Conservation (phyloP, 805 yeast species). For the Clavispora santaluciae region DNA sequence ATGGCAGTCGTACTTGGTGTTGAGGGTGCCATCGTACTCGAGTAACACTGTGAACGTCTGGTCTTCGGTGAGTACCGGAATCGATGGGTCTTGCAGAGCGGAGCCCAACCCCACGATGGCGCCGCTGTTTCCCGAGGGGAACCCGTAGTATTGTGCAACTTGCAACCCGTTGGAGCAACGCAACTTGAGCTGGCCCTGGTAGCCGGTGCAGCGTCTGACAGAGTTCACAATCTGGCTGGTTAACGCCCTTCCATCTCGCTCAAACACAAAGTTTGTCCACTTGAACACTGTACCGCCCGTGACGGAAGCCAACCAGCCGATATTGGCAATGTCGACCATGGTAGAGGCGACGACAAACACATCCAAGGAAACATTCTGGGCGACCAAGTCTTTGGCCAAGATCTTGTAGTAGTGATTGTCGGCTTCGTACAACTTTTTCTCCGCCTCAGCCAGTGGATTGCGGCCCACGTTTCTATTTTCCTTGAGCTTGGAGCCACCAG, state of each 20-base stretch:
- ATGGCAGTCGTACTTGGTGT: conserved; percentile 70
- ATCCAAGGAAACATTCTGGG: conserved; percentile 67
- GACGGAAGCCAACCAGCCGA: conserved; percentile 58
- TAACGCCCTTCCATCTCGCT: conserved; percentile 65
- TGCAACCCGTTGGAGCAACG: conserved; percentile 88
- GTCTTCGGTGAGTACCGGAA: conserved; percentile 62
- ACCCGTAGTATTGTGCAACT: conserved; percentile 69
- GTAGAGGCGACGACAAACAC: conserved; percentile 63
- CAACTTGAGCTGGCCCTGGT: conserved; percentile 76
- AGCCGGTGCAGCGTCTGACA: conserved; percentile 53
- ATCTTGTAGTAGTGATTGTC: conserved; percentile 58
- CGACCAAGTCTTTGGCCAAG: conserved; percentile 52
- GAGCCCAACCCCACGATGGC: conserved; percentile 17
- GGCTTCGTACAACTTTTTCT: conserved; percentile 52
- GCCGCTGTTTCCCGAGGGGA: conserved; percentile 23
- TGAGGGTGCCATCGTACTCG: conserved; percentile 69
- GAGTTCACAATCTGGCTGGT: conserved; percentile 55
- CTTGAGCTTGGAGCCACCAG: conserved; percentile 58
- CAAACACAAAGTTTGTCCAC: conserved; percentile 63
- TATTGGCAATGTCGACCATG: conserved; percentile 67
- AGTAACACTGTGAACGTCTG: conserved; percentile 68
- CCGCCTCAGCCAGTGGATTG: conserved; percentile 36
- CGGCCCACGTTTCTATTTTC: conserved; percentile 37
- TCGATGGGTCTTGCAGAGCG: conserved; percentile 52
- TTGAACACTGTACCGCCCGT: conserved; percentile 69